These are phyloP conservation scores for Eleusine indica DNA, from an alignment of 176 grass and related monocot genomes.

Conservation along the genomic window DNA sequence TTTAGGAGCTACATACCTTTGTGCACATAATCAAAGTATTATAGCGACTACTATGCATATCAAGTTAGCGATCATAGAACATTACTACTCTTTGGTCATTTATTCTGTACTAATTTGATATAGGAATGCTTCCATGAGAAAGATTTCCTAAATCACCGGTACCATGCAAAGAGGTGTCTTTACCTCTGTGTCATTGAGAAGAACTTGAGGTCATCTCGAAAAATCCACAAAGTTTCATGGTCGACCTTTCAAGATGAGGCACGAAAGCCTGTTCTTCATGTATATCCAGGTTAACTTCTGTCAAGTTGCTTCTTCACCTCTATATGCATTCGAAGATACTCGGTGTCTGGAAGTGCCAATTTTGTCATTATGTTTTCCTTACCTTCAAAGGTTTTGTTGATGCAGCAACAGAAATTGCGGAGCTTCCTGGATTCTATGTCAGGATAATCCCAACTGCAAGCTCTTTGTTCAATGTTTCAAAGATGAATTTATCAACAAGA, in stretches of 20 bases:
- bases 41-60: neutral
- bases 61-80: neutral
- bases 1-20: neutral
- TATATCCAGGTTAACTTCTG: conserved; percentile 76
- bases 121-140: conserved; percentile 98
- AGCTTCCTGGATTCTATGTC: conserved; percentile 73
- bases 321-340: conserved; percentile 5
- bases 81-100: neutral
- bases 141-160: conserved; percentile 87
- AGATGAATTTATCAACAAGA: conserved; percentile 72
- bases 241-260: conserved; percentile 80
- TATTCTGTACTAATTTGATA: conserved; percentile 33
- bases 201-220: conserved; percentile 60
- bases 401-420: conserved; percentile 53
- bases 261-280: conserved; percentile 82
- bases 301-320: conserved; percentile 10
- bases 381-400: conserved; percentile 19
- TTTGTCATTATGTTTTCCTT: neutral
- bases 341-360: neutral
- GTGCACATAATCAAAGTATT: conserved; percentile 4
- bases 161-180: conserved; percentile 92
- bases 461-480: conserved; percentile 71
- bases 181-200: conserved; percentile 79
- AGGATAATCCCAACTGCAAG: conserved; percentile 71
- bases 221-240: conserved; percentile 67